Percentiles rank a stretch among this genome's conserved stretches.
phyloP scores from a whole-genome alignment of 371 early-diverging fungal species.

The Rhizopus stolonifer region DNA sequence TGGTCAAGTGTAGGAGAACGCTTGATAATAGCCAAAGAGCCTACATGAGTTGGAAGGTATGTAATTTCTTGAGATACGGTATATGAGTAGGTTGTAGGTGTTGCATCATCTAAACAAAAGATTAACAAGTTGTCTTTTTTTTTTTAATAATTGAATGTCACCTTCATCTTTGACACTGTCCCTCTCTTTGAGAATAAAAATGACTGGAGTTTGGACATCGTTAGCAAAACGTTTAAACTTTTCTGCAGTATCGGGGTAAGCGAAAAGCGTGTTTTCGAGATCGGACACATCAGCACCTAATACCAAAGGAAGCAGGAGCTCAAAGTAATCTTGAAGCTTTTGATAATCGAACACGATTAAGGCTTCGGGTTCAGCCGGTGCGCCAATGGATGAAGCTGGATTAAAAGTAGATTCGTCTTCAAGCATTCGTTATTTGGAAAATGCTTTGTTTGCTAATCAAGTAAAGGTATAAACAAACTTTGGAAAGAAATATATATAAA shows the following conservation, averaged over 20 bases:
- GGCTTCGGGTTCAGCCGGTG: constrained; percentile 11
- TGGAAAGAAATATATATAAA: neutral
- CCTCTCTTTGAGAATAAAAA: constrained; percentile 81
- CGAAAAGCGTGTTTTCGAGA: constrained; percentile 60
- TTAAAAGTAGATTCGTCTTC: constrained; percentile 19
- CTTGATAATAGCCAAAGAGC: constrained; percentile 90
- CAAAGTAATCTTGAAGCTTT: constrained; percentile 66
- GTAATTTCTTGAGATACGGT: constrained; percentile 74
- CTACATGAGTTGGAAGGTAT: constrained; percentile 73
- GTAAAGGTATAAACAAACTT: constrained; percentile 6
- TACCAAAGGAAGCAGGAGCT: constrained; percentile 69
- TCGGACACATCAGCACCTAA: constrained; percentile 69
- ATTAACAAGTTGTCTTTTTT: neutral
- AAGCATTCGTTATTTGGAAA: constrained; percentile 8
- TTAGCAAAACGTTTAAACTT: constrained; percentile 77
- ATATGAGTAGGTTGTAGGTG: constrained; percentile 55
- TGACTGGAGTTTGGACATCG: constrained; percentile 73
- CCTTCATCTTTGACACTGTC: constrained; percentile 59
- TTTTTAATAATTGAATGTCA: constrained; percentile 8
- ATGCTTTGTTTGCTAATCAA: neutral
- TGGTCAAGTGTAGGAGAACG: constrained; percentile 76
- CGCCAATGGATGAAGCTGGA: constrained; percentile 9
- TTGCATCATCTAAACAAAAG: constrained; percentile 35
- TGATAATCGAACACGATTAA: constrained; percentile 57
- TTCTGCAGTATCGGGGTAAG: constrained; percentile 69